These are phyloP conservation scores for Cystobasidium tubakii DNA, from an alignment of 768 basidiomycete species.

Conservation along the genomic window DNA sequence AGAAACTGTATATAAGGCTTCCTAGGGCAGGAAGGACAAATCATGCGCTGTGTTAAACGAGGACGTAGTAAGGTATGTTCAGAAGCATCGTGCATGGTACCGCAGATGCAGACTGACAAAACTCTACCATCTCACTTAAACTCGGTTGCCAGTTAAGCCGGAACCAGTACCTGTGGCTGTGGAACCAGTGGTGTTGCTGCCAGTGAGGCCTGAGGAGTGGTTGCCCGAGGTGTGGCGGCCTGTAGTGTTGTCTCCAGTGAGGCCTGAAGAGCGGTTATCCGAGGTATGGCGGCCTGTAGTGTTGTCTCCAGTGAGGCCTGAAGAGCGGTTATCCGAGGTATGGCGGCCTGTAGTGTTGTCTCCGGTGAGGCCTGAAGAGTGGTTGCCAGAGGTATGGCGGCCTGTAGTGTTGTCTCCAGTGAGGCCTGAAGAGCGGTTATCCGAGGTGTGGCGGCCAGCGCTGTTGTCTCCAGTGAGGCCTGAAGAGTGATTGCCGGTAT, in stretches of 20 bases:
- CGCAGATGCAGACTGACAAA: not conserved
- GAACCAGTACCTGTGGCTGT: slow-evolving; percentile 14
- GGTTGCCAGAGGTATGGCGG: too few species aligned
- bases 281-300: too few species aligned
- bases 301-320: not conserved
- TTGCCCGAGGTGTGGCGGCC: not conserved
- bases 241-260: not conserved
- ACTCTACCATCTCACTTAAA: not conserved
- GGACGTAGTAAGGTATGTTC: not conserved
- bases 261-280: not conserved
- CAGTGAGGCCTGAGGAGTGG: slow-evolving; percentile 3
- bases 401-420: not conserved
- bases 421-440: not conserved
- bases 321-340: too few species aligned
- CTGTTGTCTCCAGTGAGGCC: not conserved
- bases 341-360: too few species aligned
- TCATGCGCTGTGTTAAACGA: not conserved
- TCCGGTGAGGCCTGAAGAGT: slow-evolving; percentile 1
- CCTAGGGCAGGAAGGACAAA: too few species aligned
- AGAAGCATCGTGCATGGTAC: not conserved
- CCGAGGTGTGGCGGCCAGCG: too few species aligned
- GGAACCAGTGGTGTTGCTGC: slow-evolving; percentile 15
- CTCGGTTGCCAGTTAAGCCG: slow-evolving; percentile 7
- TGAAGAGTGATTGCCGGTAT: not conserved
- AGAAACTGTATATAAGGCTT: not conserved